These are phyloP conservation scores for Candida parachauliodes DNA, from an alignment of 805 yeast species.

Conservation along the genomic window DNA sequence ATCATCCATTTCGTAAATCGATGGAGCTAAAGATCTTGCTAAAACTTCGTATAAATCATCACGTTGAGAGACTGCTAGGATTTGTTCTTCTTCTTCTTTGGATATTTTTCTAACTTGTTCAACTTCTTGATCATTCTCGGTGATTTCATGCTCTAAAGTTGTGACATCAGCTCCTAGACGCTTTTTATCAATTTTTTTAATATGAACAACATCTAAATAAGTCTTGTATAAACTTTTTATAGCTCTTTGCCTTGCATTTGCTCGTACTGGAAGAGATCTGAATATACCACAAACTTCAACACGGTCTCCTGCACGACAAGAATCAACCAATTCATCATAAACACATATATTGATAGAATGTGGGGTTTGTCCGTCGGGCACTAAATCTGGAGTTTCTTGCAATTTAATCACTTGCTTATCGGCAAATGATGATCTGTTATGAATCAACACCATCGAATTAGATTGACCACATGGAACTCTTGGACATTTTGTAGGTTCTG, in stretches of 20 bases:
- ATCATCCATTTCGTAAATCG: slow-evolving; percentile 93
- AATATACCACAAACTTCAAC: slow-evolving; percentile 94
- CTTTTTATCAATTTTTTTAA: slow-evolving; percentile 78
- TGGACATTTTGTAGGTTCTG: slow-evolving; percentile 94
- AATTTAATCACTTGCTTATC: slow-evolving; percentile 92
- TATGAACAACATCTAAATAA: slow-evolving; percentile 89
- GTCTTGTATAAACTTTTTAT: slow-evolving; percentile 85
- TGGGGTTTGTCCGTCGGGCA: slow-evolving; percentile 98
- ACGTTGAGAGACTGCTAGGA: slow-evolving; percentile 59
- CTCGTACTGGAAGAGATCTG: slow-evolving; percentile 87
- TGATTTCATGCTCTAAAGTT: slow-evolving; percentile 50
- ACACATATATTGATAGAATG: slow-evolving; percentile 92
- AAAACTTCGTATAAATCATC: slow-evolving; percentile 80
- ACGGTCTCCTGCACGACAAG: slow-evolving; percentile 94
- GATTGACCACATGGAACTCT: slow-evolving; percentile 76
- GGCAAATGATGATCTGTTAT: slow-evolving; percentile 88
- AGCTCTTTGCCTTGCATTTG: slow-evolving; percentile 80
- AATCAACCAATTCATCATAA: slow-evolving; percentile 92
- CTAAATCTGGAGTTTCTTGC: slow-evolving; percentile 94
- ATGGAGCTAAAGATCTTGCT: slow-evolving; percentile 93
- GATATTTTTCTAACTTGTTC: slow-evolving; percentile 72
- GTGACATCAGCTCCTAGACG: slow-evolving; percentile 78
- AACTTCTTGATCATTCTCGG: slow-evolving; percentile 64
- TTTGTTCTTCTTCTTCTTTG: slow-evolving; percentile 64
- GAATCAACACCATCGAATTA: slow-evolving; percentile 86